Evolutionary conservation across 805 yeast species (phyloP).

Genomic region (Monosporozyma unispora): DNA sequence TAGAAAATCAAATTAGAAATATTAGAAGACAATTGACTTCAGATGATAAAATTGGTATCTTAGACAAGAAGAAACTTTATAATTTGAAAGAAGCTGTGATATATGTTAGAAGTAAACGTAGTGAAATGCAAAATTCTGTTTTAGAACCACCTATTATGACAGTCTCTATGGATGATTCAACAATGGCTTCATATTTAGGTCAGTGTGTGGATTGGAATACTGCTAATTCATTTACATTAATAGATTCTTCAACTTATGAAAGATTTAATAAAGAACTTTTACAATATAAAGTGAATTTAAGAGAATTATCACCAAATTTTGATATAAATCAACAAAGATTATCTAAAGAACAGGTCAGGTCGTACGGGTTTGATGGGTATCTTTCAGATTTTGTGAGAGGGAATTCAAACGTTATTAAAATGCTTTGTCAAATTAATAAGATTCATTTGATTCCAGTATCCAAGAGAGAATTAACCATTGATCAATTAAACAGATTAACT

Average conservation of each 20-base stretch:
- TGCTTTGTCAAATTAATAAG: conserved; percentile 51
- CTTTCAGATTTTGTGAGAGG: conserved; percentile 64
- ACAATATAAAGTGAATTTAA: conserved; percentile 44
- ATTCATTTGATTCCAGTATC: conserved; percentile 58
- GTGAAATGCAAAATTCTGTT: conserved; percentile 36
- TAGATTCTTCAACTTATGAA: conserved; percentile 41
- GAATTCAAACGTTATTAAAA: conserved; percentile 59
- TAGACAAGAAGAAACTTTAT: conserved; percentile 32
- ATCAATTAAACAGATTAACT: conserved; percentile 33
- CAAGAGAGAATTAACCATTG: conserved; percentile 34
- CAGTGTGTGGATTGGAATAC: conserved; percentile 46
- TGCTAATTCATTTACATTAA: conserved; percentile 55
- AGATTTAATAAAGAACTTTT: conserved; percentile 36
- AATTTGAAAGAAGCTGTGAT: conserved; percentile 29
- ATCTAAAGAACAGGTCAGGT: conserved; percentile 31
- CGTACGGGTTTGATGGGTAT: conserved; percentile 73
- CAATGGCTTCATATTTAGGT: conserved; percentile 49
- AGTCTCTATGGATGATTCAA: conserved; percentile 42
- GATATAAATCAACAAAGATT: conserved; percentile 7
- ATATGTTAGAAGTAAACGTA: conserved; percentile 29
- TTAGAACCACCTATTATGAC: conserved; percentile 71
- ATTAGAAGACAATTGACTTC: conserved; percentile 34
- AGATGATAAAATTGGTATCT: conserved; percentile 43
- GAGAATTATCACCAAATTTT: conserved; percentile 33
- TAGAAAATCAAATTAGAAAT: conserved; percentile 28